Conservation (phyloP, 2,329 filamentous ascomycete species). For the Fusarium tanahbumbuense region DNA sequence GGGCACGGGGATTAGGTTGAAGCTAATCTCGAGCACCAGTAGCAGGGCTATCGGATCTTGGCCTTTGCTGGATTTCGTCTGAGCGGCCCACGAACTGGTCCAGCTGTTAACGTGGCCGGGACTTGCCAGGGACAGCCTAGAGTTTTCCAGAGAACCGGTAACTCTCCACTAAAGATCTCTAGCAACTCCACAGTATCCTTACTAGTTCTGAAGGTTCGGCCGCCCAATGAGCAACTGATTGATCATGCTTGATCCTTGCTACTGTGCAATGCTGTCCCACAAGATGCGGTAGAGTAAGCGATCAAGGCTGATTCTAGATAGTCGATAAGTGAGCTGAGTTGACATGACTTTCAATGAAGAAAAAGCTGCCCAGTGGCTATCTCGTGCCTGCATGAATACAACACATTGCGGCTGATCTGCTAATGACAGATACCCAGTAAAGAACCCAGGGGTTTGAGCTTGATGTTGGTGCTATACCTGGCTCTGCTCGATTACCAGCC, state of each 20-base stretch:
- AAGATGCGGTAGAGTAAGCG: conserved; percentile 10
- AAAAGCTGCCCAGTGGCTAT: neutral
- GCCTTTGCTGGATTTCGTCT: conserved; percentile 12
- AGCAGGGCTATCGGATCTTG: conserved; percentile 33
- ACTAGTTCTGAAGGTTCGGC: conserved; percentile 17
- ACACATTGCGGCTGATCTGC: neutral
- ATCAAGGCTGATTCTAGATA: neutral
- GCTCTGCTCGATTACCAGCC: conserved; percentile 7
- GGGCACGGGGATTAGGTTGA: conserved; percentile 16
- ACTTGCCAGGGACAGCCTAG: conserved; percentile 31
- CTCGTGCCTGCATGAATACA: neutral
- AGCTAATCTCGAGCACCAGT: conserved; percentile 24
- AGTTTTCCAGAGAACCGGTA: conserved; percentile 43
- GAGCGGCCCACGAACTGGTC: conserved; percentile 16
- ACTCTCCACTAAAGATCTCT: conserved; percentile 37
- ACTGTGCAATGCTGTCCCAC: neutral
- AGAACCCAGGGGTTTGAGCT: neutral
- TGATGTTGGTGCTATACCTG: conserved; percentile 19
- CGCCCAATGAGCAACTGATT: conserved; percentile 21
- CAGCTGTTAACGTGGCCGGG: conserved; percentile 19
- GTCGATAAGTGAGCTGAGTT: neutral
- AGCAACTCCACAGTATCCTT: conserved; percentile 15
- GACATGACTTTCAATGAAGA: neutral
- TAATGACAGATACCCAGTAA: neutral
- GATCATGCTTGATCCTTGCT: conserved; percentile 9